Conservation (phyloP, 2,329 filamentous ascomycete species). For the Juglanconis oblonga region DNA sequence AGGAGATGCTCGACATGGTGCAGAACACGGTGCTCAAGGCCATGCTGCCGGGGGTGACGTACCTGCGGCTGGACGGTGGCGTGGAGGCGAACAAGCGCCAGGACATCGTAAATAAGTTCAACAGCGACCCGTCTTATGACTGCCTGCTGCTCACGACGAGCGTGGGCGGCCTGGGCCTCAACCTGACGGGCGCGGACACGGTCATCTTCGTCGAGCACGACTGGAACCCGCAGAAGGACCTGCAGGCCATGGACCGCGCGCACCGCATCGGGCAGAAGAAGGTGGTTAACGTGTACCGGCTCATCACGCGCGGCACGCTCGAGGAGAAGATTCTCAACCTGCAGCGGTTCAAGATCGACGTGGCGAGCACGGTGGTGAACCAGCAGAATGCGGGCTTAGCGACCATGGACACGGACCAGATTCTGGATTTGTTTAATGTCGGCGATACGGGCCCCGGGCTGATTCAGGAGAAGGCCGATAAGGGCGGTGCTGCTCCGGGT, state of each 20-base stretch:
- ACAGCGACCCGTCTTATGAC: constrained; percentile 95
- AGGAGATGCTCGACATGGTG: constrained; percentile 99
- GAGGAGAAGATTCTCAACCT: constrained; percentile 98
- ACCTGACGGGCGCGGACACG: constrained; percentile 93
- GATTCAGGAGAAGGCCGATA: constrained; percentile 54
- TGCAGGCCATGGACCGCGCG: constrained; percentile 98
- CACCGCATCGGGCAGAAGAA: constrained; percentile 99
- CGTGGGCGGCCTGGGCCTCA: constrained; percentile 90
- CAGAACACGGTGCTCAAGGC: constrained; percentile 88
- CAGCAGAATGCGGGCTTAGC: constrained; percentile 93
- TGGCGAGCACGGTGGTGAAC: constrained; percentile 96
- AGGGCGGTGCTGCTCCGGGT: constrained; percentile 45
- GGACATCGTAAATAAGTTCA: constrained; percentile 98
- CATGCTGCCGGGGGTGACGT: constrained; percentile 89
- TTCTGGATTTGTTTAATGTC: constrained; percentile 92
- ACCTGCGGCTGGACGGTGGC: constrained; percentile 86
- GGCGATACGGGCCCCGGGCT: constrained; percentile 71
- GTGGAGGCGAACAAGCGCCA: constrained; percentile 93
- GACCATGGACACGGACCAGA: constrained; percentile 98
- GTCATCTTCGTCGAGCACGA: constrained; percentile 99
- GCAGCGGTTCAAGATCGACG: constrained; percentile 99
- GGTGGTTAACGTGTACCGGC: constrained; percentile 96
- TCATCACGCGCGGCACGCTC: constrained; percentile 91
- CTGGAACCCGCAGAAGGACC: constrained; percentile 98
- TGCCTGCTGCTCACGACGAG: constrained; percentile 90